A percentile compares a stretch with the other conserved stretches of the same genome.
These are phyloP conservation scores for Phytophthora uliginosa DNA, from an alignment of 352 stramenopile genomes.

Conservation along the genomic window DNA sequence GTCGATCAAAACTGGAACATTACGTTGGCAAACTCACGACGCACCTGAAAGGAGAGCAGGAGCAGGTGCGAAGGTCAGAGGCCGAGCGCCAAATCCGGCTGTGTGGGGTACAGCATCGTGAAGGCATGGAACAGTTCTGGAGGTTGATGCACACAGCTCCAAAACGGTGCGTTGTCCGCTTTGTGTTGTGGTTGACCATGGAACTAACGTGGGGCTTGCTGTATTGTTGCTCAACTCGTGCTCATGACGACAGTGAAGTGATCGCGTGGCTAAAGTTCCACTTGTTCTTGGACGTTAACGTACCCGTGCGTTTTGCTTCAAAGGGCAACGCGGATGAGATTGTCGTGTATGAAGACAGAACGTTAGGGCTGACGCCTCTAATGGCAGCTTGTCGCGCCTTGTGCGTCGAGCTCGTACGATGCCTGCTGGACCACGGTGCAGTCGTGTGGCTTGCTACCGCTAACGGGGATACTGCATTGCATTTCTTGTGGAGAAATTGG, in stretches of 20 bases:
- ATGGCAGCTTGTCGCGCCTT: conserved; percentile 74
- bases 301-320: conserved; percentile 44
- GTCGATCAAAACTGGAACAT: conserved; percentile 61
- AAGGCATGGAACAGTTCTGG: conserved; percentile 73
- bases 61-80: conserved; percentile 27
- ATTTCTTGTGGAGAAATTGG: conserved; percentile 75
- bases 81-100: conserved; percentile 52
- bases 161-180: conserved; percentile 37
- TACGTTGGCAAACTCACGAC: conserved; percentile 50
- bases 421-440: conserved; percentile 61
- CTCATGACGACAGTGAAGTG: conserved; percentile 51
- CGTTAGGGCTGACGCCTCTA: conserved; percentile 64
- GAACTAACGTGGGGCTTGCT: neutral
- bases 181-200: neutral
- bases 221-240: neutral
- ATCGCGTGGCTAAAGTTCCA: conserved; percentile 71
- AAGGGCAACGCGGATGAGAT: neutral
- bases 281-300: conserved; percentile 75
- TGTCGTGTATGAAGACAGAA: conserved; percentile 32
- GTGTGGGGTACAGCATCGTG: conserved; percentile 39
- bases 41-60: conserved; percentile 46
- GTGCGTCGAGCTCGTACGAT: conserved; percentile 55
- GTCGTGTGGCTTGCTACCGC: conserved; percentile 62
- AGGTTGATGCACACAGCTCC: conserved; percentile 46
- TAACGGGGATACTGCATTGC: conserved; percentile 74